These are phyloP conservation scores for Globisporangium nodosum DNA, from an alignment of 352 stramenopile species.

Conservation along the genomic window DNA sequence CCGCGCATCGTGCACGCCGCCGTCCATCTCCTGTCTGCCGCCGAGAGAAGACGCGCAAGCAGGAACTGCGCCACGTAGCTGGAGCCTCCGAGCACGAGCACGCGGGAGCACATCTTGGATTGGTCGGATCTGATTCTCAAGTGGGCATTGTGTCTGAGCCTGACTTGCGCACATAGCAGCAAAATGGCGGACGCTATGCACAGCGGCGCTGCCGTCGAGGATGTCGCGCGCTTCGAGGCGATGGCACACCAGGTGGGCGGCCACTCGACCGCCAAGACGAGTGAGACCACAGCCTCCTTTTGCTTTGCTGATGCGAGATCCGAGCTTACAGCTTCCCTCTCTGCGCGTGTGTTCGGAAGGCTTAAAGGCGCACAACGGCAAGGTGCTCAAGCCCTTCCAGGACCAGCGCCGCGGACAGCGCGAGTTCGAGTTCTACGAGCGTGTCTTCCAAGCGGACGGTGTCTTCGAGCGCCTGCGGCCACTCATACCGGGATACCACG, in stretches of 20 bases:
- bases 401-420: conserved; percentile 66
- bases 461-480: conserved; percentile 24
- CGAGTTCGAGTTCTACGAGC: conserved; percentile 76
- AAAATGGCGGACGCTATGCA: conserved; percentile 8
- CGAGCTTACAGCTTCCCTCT: background rate
- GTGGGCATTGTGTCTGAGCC: background rate
- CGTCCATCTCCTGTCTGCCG: conserved; percentile 1
- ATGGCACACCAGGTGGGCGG: conserved; percentile 80
- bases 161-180: background rate
- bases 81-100: conserved; percentile 51
- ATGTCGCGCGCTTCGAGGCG: conserved; percentile 23
- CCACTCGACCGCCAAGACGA: conserved; percentile 63
- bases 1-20: conserved; percentile 41
- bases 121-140: background rate
- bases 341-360: conserved; percentile 19
- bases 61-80: conserved; percentile 72
- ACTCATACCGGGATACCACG: conserved; percentile 65
- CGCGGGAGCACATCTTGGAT: conserved; percentile 8
- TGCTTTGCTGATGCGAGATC: background rate
- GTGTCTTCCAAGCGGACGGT: conserved; percentile 30
- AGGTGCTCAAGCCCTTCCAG: conserved; percentile 86
- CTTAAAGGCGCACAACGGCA: conserved; percentile 52
- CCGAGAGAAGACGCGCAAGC: conserved; percentile 17
- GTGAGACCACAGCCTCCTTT: conserved; percentile 12
- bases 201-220: background rate